Conservation (phyloP, 441 rosid genomes). For the Gossypium aridum region DNA sequence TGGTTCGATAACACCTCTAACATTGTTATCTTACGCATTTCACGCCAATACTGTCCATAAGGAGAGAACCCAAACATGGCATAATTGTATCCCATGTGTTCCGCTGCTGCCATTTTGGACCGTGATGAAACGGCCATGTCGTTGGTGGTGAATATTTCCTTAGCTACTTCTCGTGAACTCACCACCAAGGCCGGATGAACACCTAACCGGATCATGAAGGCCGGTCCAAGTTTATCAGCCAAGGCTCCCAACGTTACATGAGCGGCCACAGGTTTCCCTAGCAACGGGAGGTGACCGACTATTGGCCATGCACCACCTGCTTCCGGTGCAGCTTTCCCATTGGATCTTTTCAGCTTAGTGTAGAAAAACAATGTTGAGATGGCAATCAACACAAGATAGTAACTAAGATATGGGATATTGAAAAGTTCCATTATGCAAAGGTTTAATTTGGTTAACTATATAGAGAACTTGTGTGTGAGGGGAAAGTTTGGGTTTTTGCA, state of each 20-base stretch:
- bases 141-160: conserved; percentile 11
- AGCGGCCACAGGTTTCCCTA: conserved; percentile 9
- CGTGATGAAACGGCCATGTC: conserved; percentile 17
- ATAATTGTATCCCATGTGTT: conserved; percentile 18
- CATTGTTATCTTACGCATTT: conserved; percentile 13
- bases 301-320: conserved; percentile 20
- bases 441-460: not conserved
- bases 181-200: conserved; percentile 17
- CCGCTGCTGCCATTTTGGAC: not conserved
- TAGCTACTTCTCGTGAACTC: not conserved
- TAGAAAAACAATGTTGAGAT: not conserved
- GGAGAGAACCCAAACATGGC: conserved; percentile 20
- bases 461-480: not conserved
- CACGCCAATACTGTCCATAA: conserved; percentile 25
- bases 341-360: not conserved
- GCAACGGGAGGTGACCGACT: conserved; percentile 20
- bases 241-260: conserved; percentile 14
- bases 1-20: conserved; percentile 22
- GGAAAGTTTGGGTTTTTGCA: not conserved
- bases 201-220: conserved; percentile 24
- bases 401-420: not conserved
- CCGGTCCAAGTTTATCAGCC: conserved; percentile 25
- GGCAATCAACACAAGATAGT: not conserved
- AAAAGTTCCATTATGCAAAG: not conserved
- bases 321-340: conserved; percentile 5